Base-by-base conservation (phyloP, 345 rosid species). In the Leavenworthia alabamica region DNA sequence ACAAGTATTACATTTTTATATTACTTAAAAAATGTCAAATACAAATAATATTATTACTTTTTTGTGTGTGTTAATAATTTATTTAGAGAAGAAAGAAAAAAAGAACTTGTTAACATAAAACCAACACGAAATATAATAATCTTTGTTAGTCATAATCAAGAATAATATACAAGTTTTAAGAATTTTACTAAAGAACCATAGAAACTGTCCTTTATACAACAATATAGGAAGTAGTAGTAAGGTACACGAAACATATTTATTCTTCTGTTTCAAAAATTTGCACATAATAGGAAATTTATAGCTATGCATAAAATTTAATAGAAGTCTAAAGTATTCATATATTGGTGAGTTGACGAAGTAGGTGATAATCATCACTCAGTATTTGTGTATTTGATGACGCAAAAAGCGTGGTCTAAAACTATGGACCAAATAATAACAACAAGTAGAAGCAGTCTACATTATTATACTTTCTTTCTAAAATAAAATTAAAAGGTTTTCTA, bases 301-400 rank as follows among this genome's bases (percentile, higher is more conserved):
- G 36, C 36, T 32, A 32, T 10, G n/a, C 36, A 32, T 32, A 0
- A 32, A 32, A 32, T n/a, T 10, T 10, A 33, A 10, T 2, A 10
- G 1, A 0, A 6, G 13, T 13, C 13, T 8, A 4, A 44, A 11
- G 26, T 20, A 44, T 20, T 10, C 27, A 27, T 62, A 28, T 17
- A 60, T 13, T 28, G 60, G 14, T 41, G 60, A 29, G 50, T 62
- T 56, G 71, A 49, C 20, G 15, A 40, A 50, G 60, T 31, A 41
- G 59, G 72, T 59, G 58, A 57, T 14, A 13, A 47, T 8, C 13
- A 6, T 8, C 13, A 6, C 56, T 51, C 56, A 31, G 15, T n/a
- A n/a, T n/a, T n/a, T n/a, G n/a, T n/a, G n/a, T n/a, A n/a, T n/a
- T n/a, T n/a, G 17, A 15, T 66, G 66, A 56, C 20, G 42, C 55